Evolutionary conservation across 2,329 filamentous ascomycete genomes (phyloP).

Genomic region (Fusarium goolgardi): DNA sequence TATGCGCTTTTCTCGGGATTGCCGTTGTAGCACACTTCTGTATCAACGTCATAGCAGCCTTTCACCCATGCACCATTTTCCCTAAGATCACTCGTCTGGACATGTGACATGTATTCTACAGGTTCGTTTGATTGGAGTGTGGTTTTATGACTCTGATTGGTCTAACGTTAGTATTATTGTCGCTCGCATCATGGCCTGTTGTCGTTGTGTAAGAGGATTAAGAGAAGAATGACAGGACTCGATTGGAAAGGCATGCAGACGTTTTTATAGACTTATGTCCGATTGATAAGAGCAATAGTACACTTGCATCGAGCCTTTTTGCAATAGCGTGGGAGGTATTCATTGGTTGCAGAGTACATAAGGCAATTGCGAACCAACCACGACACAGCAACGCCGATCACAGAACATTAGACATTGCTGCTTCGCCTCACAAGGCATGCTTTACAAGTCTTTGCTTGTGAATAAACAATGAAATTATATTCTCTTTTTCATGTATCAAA

Average conservation of each 20-base stretch:
- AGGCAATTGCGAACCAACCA: not conserved
- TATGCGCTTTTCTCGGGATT: not conserved
- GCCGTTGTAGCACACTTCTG: not conserved
- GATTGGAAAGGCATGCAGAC: not conserved
- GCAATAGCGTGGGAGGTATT: not conserved
- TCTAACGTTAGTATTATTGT: not conserved
- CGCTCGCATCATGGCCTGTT: not conserved
- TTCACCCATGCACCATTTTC: too few relatives aligned
- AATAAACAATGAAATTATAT: not conserved
- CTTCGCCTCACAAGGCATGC: constrained; percentile 1
- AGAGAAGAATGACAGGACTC: not conserved
- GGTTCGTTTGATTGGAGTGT: not conserved
- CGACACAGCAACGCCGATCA: not conserved
- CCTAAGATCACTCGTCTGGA: fast-evolving
- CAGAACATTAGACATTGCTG: not conserved
- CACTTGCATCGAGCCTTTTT: too few relatives aligned
- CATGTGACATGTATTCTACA: fast-evolving
- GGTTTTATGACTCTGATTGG: not conserved
- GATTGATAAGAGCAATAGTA: not conserved
- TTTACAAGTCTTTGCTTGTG: not conserved
- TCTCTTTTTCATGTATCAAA: not conserved
- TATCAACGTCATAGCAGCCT: not conserved
- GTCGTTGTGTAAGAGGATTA: not conserved
- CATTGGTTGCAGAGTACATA: not conserved
- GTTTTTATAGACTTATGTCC: not conserved